Conservation (phyloP, 192 early-diverging fungal species). For the Coemansia sp. region DNA sequence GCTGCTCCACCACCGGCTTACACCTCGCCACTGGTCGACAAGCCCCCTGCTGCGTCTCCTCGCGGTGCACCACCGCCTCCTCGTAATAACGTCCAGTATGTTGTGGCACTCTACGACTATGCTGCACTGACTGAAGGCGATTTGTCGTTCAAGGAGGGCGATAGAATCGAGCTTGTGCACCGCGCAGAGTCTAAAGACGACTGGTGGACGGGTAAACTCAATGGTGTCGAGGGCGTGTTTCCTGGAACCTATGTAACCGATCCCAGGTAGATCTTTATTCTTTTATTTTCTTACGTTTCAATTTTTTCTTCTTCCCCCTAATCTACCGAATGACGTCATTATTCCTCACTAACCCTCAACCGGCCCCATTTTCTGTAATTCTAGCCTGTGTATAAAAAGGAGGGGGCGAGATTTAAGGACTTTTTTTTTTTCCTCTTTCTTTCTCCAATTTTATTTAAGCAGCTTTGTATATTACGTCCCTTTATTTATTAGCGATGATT, state of each 20-base stretch:
- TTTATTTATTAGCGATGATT: not conserved
- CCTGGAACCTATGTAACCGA: conserved; percentile 65
- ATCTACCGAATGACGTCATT: not conserved
- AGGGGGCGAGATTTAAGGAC: too few relatives aligned
- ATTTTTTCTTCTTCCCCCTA: not conserved
- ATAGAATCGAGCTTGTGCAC: conserved; percentile 71
- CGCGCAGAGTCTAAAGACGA: conserved; percentile 65
- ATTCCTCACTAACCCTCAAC: not conserved
- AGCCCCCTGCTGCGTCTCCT: conserved; percentile 6
- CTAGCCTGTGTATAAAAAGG: not conserved
- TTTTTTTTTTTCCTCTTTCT: not conserved
- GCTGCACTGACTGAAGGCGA: conserved; percentile 74
- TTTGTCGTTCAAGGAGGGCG: conserved; percentile 71
- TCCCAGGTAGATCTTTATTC: conserved; percentile 24
- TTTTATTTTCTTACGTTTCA: not conserved
- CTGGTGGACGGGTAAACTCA: conserved; percentile 83
- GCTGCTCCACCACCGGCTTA: conserved; percentile 19
- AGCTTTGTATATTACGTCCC: not conserved
- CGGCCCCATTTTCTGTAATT: not conserved
- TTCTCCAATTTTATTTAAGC: not conserved
- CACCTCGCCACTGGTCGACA: conserved; percentile 14
- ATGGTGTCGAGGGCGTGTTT: conserved; percentile 69
- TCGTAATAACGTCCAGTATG: conserved; percentile 58
- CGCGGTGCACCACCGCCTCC: conserved; percentile 26
- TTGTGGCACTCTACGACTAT: conserved; percentile 80